Percentiles rank a stretch among this genome's conserved stretches.
Conservation (phyloP, 148 eudicot species). For the Camellia lanceoleosa region DNA sequence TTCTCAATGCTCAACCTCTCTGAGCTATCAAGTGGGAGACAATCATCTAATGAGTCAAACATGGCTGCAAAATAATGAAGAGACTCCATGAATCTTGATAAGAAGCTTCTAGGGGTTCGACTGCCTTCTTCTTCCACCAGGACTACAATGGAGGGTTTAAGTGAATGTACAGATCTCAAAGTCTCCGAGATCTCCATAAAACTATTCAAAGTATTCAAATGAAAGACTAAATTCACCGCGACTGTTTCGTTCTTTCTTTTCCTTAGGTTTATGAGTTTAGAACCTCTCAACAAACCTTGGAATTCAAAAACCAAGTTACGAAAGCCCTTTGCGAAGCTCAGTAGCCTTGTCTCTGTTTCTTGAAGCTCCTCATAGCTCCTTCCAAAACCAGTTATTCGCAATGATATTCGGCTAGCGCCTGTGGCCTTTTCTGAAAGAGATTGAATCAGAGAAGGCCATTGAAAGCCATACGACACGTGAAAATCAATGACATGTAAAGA, state of each 20-base stretch:
- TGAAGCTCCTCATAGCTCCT: slow-evolving; percentile 54
- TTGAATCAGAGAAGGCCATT: slow-evolving; percentile 91
- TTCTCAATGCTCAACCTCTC: slow-evolving; percentile 72
- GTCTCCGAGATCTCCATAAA: slow-evolving; percentile 41
- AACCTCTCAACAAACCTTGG: slow-evolving; percentile 49
- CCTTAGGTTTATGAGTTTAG: slow-evolving; percentile 23
- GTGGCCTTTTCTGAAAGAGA: slow-evolving; percentile 64
- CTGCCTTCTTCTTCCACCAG: slow-evolving; percentile 66
- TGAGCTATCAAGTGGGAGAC: slow-evolving; percentile 55
- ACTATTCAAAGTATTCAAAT: slow-evolving; percentile 36
- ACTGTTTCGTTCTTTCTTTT: slow-evolving; percentile 56
- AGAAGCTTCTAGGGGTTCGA: slow-evolving; percentile 34
- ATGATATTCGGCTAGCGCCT: slow-evolving; percentile 20
- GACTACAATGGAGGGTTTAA: slow-evolving; percentile 51
- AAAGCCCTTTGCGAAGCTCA: slow-evolving; percentile 62
- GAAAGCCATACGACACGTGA: slow-evolving; percentile 69
- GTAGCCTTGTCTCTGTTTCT: slow-evolving; percentile 60
- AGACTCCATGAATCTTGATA: slow-evolving; percentile 60
- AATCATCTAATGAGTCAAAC: slow-evolving; percentile 77
- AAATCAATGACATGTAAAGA: slow-evolving; percentile 62
- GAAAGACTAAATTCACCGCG: slow-evolving; percentile 56
- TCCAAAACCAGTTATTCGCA: slow-evolving; percentile 54
- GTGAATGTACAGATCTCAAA: slow-evolving; percentile 31
- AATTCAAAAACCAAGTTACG: slow-evolving; percentile 55
- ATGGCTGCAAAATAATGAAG: slow-evolving; percentile 72